Evolutionary conservation across 805 yeast species (phyloP).

Genomic region (Saccharomyces jurei): DNA sequence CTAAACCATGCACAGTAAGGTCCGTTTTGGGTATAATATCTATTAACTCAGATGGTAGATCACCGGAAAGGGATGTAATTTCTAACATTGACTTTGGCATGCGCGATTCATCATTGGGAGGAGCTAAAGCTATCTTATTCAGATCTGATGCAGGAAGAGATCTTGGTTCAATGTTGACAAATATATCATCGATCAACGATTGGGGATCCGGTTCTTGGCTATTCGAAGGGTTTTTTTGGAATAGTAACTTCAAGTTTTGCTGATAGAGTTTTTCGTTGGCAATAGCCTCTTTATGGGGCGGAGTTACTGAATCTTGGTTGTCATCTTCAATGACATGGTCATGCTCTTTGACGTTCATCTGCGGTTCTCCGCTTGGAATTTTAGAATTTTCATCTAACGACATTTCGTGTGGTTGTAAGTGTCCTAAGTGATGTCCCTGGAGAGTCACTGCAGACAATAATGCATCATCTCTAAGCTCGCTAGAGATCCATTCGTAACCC

Average conservation of each 20-base stretch:
- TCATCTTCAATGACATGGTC: not conserved
- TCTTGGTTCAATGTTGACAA: not conserved
- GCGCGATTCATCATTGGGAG: slow-evolving; percentile 8
- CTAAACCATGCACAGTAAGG: slow-evolving; percentile 56
- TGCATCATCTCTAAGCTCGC: slow-evolving; percentile 65
- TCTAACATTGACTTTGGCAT: slow-evolving; percentile 21
- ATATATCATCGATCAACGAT: not conserved
- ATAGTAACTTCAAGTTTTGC: not conserved
- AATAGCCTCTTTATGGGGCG: not conserved
- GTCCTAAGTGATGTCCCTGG: slow-evolving; percentile 17
- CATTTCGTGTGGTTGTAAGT: not conserved
- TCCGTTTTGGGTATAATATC: slow-evolving; percentile 48
- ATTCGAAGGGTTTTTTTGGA: not conserved
- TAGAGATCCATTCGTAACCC: slow-evolving; percentile 54
- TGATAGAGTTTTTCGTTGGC: slow-evolving; percentile 1
- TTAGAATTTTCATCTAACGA: not conserved
- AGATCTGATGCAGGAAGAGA: not conserved
- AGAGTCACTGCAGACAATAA: slow-evolving; percentile 65
- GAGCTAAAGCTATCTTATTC: slow-evolving; percentile 4
- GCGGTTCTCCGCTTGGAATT: not conserved
- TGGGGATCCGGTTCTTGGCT: not conserved
- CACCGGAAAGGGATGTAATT: slow-evolving; percentile 7
- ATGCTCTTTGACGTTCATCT: not conserved
- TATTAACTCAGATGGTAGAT: slow-evolving; percentile 13
- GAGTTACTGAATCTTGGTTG: not conserved